These are phyloP conservation scores for Drechslera avenae DNA, from an alignment of 2,329 filamentous ascomycete genomes.

Conservation along the genomic window DNA sequence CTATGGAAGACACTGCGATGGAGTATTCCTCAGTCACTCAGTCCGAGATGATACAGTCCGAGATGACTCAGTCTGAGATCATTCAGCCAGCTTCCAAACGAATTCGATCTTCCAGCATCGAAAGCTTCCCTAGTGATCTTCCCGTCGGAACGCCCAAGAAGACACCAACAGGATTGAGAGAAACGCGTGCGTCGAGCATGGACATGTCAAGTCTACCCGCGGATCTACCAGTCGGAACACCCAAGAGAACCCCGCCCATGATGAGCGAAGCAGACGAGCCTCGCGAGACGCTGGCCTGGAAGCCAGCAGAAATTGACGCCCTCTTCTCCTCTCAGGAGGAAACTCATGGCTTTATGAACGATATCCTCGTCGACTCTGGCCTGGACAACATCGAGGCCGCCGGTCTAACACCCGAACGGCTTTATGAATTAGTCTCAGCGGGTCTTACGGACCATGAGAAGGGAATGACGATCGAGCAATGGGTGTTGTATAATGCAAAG, in stretches of 20 bases:
- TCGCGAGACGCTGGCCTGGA: conserved; percentile 62
- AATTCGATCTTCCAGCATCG: conserved; percentile 26
- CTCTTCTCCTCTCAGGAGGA: conserved; percentile 58
- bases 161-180: conserved; percentile 17
- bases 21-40: conserved; percentile 3
- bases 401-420: conserved; percentile 30
- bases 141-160: conserved; percentile 31
- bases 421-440: conserved; percentile 60
- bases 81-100: conserved; percentile 19
- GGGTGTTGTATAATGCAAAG: conserved; percentile 81
- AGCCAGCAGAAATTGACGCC: conserved; percentile 74
- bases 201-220: conserved; percentile 27
- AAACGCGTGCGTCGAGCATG: conserved; percentile 10
- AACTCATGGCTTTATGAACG: conserved; percentile 28
- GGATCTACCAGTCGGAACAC: conserved; percentile 43
- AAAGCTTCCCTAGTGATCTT: conserved; percentile 26
- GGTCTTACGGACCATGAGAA: conserved; percentile 77
- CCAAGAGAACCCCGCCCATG: conserved; percentile 35
- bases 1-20: conserved; percentile 9
- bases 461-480: conserved; percentile 91
- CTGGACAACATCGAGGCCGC: conserved; percentile 35
- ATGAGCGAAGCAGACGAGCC: conserved; percentile 20
- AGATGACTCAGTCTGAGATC: background rate
- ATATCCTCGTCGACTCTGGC: conserved; percentile 37
- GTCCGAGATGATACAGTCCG: conserved; percentile 4